A percentile compares a stretch with the other conserved stretches of the same genome.
phyloP scores from a whole-genome alignment of 2,329 filamentous ascomycete species.

The Ascosphaera apis region DNA sequence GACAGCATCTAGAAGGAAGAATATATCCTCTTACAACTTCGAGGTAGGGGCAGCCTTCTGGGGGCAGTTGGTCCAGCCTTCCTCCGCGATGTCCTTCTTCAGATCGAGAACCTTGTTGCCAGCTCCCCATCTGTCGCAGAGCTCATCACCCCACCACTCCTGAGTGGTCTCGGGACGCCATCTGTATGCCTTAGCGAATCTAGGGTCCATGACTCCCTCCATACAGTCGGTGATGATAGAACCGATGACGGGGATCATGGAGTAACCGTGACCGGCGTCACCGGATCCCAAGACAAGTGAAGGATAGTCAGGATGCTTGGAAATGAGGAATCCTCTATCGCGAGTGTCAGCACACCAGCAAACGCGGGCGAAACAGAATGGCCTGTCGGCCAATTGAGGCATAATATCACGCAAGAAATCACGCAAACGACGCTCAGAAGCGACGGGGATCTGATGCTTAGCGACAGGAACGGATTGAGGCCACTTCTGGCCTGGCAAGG shows the following conservation, averaged over 20 bases:
- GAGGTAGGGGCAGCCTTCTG: too few relatives aligned
- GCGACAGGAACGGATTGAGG: constrained; percentile 16
- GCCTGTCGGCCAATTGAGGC: constrained; percentile 24
- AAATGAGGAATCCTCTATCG: constrained; percentile 30
- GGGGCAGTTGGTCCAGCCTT: too few relatives aligned
- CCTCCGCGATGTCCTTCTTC: not conserved
- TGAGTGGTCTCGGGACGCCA: constrained; percentile 27
- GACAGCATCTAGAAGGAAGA: too few relatives aligned
- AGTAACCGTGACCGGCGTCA: constrained; percentile 30
- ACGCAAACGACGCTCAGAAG: constrained; percentile 24
- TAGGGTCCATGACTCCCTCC: constrained; percentile 21
- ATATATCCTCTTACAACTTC: too few relatives aligned
- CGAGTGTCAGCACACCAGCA: constrained; percentile 27
- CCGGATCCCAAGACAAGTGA: constrained; percentile 26
- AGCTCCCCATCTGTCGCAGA: not conserved
- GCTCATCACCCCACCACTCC: not conserved
- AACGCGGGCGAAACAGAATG: constrained; percentile 14
- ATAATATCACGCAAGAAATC: constrained; percentile 24
- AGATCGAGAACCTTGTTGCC: not conserved
- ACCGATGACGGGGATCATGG: constrained; percentile 29
- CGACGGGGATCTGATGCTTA: constrained; percentile 21
- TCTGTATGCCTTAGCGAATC: constrained; percentile 21
- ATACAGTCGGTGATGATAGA: constrained; percentile 26
- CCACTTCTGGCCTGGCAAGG: constrained; percentile 5
- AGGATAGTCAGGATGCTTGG: constrained; percentile 22